Percentiles rank a stretch among this genome's conserved stretches.
Evolutionary conservation across 2,329 filamentous ascomycete species (phyloP).

Genomic region (Penicillium sp.): DNA sequence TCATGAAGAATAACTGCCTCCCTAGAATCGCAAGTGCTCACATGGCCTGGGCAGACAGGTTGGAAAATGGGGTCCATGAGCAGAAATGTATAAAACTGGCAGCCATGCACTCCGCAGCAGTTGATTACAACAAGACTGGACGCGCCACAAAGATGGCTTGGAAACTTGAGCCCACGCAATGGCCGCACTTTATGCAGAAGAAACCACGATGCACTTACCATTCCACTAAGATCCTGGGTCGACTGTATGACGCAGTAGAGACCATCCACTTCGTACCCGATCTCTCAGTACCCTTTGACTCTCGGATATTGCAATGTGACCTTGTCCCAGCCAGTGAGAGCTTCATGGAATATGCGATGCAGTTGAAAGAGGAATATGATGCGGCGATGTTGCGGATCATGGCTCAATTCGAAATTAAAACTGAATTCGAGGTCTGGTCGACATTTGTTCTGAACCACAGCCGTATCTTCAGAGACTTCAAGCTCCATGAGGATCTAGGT

Average conservation of each 20-base stretch:
- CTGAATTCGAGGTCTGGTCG: slow-evolving; percentile 89
- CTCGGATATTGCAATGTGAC: slow-evolving; percentile 60
- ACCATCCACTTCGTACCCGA: slow-evolving; percentile 65
- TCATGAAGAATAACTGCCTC: slow-evolving; percentile 86
- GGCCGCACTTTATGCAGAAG: slow-evolving; percentile 88
- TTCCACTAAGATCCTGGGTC: slow-evolving; percentile 69
- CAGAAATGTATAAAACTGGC: slow-evolving; percentile 70
- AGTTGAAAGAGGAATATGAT: slow-evolving; percentile 75
- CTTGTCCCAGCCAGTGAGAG: slow-evolving; percentile 52
- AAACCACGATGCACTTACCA: slow-evolving; percentile 54
- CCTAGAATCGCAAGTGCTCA: slow-evolving; percentile 77
- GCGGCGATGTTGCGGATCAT: slow-evolving; percentile 70
- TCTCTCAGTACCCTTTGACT: slow-evolving; percentile 71
- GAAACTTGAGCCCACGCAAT: slow-evolving; percentile 57
- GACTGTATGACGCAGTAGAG: slow-evolving; percentile 73
- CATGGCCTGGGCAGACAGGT: slow-evolving; percentile 67
- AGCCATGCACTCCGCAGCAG: slow-evolving; percentile 77
- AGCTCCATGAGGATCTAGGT: slow-evolving; percentile 77
- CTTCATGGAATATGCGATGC: slow-evolving; percentile 55
- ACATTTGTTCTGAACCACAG: slow-evolving; percentile 76
- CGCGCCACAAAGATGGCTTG: slow-evolving; percentile 64
- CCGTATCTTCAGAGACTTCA: slow-evolving; percentile 70
- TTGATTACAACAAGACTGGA: slow-evolving; percentile 92
- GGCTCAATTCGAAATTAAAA: slow-evolving; percentile 74
- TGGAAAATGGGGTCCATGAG: slow-evolving; percentile 60